phyloP scores from a whole-genome alignment of 192 early-diverging fungal species.

The Entomortierella chlamydospora region DNA sequence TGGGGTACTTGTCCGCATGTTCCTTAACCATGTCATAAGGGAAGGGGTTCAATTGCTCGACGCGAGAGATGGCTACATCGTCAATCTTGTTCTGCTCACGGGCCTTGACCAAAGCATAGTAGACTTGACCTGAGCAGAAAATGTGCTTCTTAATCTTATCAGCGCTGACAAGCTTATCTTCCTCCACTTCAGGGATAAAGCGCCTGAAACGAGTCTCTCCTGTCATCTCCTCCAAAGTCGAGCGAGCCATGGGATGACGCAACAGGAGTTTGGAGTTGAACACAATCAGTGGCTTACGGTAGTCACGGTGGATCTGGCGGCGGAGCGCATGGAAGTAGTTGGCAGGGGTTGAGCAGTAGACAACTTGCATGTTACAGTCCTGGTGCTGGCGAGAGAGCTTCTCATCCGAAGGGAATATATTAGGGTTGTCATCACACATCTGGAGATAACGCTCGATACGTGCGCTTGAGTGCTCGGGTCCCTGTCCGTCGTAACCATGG shows the following conservation, averaged over 20 bases:
- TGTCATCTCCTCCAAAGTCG: conserved; percentile 83
- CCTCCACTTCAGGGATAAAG: conserved; percentile 93
- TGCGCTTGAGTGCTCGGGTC: conserved; percentile 97
- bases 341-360: conserved; percentile 96
- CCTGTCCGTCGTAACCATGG: conserved; percentile 99
- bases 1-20: conserved; percentile 91
- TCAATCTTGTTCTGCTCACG: conserved; percentile 91
- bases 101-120: conserved; percentile 91
- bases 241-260: conserved; percentile 93
- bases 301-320: conserved; percentile 96
- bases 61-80: conserved; percentile 90
- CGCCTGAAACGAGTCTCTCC: conserved; percentile 87
- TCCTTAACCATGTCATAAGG: conserved; percentile 91
- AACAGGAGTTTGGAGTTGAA: conserved; percentile 91
- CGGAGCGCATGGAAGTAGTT: conserved; percentile 98
- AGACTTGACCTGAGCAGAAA: conserved; percentile 97
- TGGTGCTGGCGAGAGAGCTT: conserved; percentile 93
- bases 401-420: conserved; percentile 79
- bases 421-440: conserved; percentile 95
- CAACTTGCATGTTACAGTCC: conserved; percentile 98
- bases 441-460: conserved; percentile 97
- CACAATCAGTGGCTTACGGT: conserved; percentile 90
- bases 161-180: conserved; percentile 78
- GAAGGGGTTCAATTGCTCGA: conserved; percentile 97
- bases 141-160: conserved; percentile 93